Percentiles rank a stretch among this genome's conserved stretches.
Conservation (phyloP, 306 rosid species). For the Inga laurina region DNA sequence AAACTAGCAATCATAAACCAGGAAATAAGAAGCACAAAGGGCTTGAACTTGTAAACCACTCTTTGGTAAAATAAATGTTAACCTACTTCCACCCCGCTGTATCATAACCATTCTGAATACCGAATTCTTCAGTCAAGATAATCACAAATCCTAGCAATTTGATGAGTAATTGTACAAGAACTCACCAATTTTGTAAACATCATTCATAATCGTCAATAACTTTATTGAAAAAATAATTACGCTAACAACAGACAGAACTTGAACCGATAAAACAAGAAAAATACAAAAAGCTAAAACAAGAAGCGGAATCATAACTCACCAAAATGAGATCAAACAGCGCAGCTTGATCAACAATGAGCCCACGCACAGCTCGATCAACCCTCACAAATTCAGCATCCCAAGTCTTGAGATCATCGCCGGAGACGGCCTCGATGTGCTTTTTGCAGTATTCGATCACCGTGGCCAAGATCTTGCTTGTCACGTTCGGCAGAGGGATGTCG, state of each 20-base stretch:
- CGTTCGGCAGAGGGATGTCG: constrained; percentile 78
- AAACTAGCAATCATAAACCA: background rate
- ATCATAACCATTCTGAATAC: background rate
- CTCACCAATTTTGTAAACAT: background rate
- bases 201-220: background rate
- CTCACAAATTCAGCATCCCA: constrained; percentile 77
- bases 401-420: constrained; percentile 57
- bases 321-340: constrained; percentile 77
- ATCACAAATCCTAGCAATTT: background rate
- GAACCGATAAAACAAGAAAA: background rate
- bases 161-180: background rate
- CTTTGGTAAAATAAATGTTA: background rate
- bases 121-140: background rate
- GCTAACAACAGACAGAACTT: background rate
- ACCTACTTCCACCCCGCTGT: background rate
- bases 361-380: constrained; percentile 15
- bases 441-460: constrained; percentile 82
- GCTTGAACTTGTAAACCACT: background rate
- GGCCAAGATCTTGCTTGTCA: constrained; percentile 72
- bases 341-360: constrained; percentile 46
- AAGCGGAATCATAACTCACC: constrained; percentile 31
- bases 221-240: background rate
- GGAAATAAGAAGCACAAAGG: background rate
- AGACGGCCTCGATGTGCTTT: constrained; percentile 57
- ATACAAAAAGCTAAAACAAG: background rate